phyloP scores from a whole-genome alignment of 768 basidiomycete species.

The Boletus patriciae region DNA sequence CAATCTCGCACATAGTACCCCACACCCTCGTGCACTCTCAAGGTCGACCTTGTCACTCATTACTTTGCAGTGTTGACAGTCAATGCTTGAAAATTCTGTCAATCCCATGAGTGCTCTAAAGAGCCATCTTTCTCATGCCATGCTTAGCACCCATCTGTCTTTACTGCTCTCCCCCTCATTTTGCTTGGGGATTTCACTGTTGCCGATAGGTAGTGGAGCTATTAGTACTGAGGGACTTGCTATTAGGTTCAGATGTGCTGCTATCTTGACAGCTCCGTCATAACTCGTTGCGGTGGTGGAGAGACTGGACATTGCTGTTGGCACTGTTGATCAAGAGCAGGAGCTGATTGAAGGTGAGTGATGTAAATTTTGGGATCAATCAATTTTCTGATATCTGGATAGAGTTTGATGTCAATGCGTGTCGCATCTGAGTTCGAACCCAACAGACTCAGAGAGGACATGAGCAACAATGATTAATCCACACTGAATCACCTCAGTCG shows the following conservation, averaged over 20 bases:
- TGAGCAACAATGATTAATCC: background rate
- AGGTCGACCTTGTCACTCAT: constrained; percentile 50
- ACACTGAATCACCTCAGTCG: constrained; percentile 14
- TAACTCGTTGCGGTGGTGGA: constrained; percentile 79
- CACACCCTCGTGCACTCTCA: constrained; percentile 48
- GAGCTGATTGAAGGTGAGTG: constrained; percentile 77
- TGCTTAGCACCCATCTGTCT: constrained; percentile 42
- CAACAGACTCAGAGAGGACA: no score
- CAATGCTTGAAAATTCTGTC: constrained; percentile 34
- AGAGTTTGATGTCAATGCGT: constrained; percentile 87
- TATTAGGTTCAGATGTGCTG: constrained; percentile 63
- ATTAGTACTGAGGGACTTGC: constrained; percentile 38
- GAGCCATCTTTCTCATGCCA: constrained; percentile 44
- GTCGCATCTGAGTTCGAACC: constrained; percentile 13
- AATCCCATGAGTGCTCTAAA: constrained; percentile 38
- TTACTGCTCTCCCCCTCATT: constrained; percentile 31
- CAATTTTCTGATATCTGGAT: background rate
- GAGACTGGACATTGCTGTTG: constrained; percentile 86
- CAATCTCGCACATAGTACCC: constrained; percentile 23
- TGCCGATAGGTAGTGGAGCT: constrained; percentile 25
- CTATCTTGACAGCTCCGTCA: constrained; percentile 78
- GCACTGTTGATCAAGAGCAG: constrained; percentile 83
- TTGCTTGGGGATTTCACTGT: constrained; percentile 36
- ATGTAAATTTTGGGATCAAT: background rate
- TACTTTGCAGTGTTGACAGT: constrained; percentile 43